Evolutionary conservation across 2,329 filamentous ascomycete species (phyloP).

Genomic region (Chaetomiaceae sp.): DNA sequence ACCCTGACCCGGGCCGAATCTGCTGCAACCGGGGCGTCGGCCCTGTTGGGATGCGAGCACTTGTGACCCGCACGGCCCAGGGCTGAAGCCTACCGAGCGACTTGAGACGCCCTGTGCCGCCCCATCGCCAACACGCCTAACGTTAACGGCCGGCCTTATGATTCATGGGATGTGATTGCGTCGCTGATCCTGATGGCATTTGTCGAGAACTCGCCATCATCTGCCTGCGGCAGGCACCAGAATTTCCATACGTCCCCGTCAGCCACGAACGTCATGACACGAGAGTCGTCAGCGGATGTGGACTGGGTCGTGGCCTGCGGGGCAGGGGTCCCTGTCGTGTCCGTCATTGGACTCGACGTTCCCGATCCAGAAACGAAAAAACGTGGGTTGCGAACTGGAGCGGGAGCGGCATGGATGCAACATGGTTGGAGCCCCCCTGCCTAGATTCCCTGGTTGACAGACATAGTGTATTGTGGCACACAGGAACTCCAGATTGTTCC

Average conservation of each 20-base stretch:
- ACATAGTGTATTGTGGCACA: too few species aligned
- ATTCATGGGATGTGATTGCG: neutral
- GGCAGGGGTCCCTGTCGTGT: slow-evolving; percentile 7
- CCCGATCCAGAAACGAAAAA: slow-evolving; percentile 3
- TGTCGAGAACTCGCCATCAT: neutral
- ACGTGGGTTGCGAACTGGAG: neutral
- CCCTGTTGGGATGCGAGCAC: neutral
- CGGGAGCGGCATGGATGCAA: neutral
- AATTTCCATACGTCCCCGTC: slow-evolving; percentile 1
- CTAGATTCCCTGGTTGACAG: too few species aligned
- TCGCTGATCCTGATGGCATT: neutral
- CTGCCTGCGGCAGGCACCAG: slow-evolving; percentile 16
- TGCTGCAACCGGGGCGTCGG: neutral
- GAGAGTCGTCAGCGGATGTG: slow-evolving; percentile 18
- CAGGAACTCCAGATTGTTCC: too few species aligned
- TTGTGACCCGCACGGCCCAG: slow-evolving; percentile 1
- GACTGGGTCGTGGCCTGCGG: neutral
- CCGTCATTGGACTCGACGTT: too few species aligned
- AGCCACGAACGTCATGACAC: slow-evolving; percentile 19
- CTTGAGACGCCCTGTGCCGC: neutral
- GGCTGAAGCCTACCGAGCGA: neutral
- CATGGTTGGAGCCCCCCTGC: too few species aligned
- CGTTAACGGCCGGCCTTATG: too few species aligned
- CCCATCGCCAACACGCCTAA: neutral
- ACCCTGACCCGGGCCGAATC: neutral